Percentiles rank a stretch among this genome's conserved stretches.
Conservation (phyloP, 2,329 filamentous ascomycete genomes). For the Aureobasidium sp. region DNA sequence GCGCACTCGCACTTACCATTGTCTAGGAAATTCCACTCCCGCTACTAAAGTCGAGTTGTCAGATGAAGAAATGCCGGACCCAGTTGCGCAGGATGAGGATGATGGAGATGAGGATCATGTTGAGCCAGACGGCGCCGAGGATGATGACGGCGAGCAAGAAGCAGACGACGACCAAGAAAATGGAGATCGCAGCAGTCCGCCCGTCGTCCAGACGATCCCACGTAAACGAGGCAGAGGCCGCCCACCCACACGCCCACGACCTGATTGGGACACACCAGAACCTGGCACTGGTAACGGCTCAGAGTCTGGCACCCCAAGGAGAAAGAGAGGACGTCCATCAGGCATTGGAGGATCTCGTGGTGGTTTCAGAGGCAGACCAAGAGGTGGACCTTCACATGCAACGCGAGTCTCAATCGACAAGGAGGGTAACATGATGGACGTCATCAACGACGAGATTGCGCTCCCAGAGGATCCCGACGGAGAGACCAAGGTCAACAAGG, state of each 20-base stretch:
- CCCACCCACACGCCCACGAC: slow-evolving; percentile 74
- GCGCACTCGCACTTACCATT: background rate
- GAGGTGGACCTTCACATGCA: slow-evolving; percentile 64
- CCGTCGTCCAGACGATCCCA: slow-evolving; percentile 50
- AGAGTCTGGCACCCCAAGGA: slow-evolving; percentile 41
- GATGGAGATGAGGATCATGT: slow-evolving; percentile 51
- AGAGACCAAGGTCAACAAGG: slow-evolving; percentile 86
- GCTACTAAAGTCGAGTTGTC: slow-evolving; percentile 19
- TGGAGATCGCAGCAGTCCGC: slow-evolving; percentile 35
- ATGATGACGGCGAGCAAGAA: slow-evolving; percentile 37
- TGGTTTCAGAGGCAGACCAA: slow-evolving; percentile 64
- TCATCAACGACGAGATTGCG: slow-evolving; percentile 84
- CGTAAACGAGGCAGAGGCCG: slow-evolving; percentile 58
- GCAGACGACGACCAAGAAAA: slow-evolving; percentile 47
- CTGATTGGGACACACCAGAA: slow-evolving; percentile 63
- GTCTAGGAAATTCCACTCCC: slow-evolving; percentile 20
- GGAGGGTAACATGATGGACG: slow-evolving; percentile 84
- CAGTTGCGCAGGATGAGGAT: background rate
- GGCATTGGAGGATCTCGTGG: slow-evolving; percentile 36
- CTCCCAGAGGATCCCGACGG: slow-evolving; percentile 81
- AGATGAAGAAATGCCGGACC: slow-evolving; percentile 22
- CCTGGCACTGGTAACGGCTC: slow-evolving; percentile 38
- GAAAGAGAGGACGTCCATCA: slow-evolving; percentile 41
- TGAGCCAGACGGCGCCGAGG: slow-evolving; percentile 48
- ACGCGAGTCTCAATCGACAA: slow-evolving; percentile 84